Evolutionary conservation across 495 filamentous ascomycete genomes (phyloP), one percentile per base, ranked within the genome.

Genomic region (Xylaria sp.): DNA sequence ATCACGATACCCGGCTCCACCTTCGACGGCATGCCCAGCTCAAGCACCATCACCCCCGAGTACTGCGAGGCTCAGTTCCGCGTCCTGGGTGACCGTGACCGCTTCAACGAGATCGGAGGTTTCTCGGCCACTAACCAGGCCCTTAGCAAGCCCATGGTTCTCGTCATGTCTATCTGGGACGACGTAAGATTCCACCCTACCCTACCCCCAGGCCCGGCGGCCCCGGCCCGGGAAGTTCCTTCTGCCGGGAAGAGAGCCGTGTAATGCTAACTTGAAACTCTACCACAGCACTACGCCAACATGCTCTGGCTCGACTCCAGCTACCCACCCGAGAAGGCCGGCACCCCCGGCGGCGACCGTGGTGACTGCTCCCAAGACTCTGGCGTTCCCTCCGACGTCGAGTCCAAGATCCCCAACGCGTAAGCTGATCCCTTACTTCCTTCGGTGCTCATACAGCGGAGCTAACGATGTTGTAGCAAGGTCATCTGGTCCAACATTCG

Each of bases 301-400:
- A 95, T 95, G 93, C 86, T 92, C 74, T 95, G 93, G 93, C 89
- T 96, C 75, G 93, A 95, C 85, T 89, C 89, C 78, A 87, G 82
- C 80, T 93, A 90, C 84, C 93, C 93, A 4, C 80, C 85, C 50
- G 84, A 85, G 75, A 80, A 83, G 61, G 70, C 84, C 14, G 79
- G 84, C 69, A 76, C 75, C 14, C 90, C 91, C 43, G 93, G 93
- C 80, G 86, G 88, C 65, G 85, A 85, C 74, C 91, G 93, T 79
- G 93, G 93, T 62, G 85, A 87, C 69, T 96, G 93, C 81, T 63
- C 86, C 52, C 85, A 82, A 64, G 81, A 81, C 79, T 89, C 88
- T 40, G 92, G 91, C 68, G 83, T 82, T 26, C 91, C 91, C 31
- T 71, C 75, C 24, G 86, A 87, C 31, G 83, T 94, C 63, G 89